Conservation (phyloP, 805 yeast species). For the Diddensiella transvaalensis region DNA sequence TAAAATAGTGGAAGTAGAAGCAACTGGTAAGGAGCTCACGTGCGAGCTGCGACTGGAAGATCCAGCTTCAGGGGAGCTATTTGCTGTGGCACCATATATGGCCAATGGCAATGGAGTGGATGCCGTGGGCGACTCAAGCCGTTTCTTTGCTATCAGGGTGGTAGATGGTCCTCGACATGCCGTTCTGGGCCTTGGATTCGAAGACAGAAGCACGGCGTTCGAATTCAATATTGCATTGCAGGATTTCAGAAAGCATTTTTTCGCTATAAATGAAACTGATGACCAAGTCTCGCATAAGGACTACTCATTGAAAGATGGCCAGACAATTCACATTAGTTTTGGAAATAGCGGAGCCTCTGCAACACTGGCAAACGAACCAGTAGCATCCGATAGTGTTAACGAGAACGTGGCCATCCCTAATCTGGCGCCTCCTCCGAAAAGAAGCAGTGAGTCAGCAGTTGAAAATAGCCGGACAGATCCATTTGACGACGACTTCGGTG, state of each 20-base stretch:
- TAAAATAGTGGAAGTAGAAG: constrained; percentile 29
- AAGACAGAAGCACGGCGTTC: constrained; percentile 33
- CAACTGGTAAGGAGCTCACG: constrained; percentile 11
- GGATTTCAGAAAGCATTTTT: constrained; percentile 29
- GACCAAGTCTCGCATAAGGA: constrained; percentile 16
- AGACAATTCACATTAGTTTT: constrained; percentile 24
- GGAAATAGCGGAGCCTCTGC: constrained; percentile 11
- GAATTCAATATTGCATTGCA: constrained; percentile 40
- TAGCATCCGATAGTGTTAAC: not conserved
- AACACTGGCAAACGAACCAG: not conserved
- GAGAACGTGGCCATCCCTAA: constrained; percentile 16
- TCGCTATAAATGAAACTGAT: not conserved
- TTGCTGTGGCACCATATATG: constrained; percentile 37
- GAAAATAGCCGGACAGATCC: constrained; percentile 14
- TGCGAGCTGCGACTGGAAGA: constrained; percentile 34
- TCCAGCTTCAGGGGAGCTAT: constrained; percentile 29
- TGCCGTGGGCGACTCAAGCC: constrained; percentile 33
- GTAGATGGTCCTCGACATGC: constrained; percentile 35
- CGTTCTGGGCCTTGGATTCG: constrained; percentile 42
- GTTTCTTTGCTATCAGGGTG: constrained; percentile 36
- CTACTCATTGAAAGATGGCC: constrained; percentile 28
- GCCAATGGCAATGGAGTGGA: constrained; percentile 32
- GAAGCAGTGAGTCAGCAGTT: not conserved
- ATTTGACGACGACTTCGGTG: constrained; percentile 37
- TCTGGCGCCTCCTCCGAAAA: constrained; percentile 30